Percentiles rank a stretch among this genome's conserved stretches.
Evolutionary conservation across 805 yeast species (phyloP).

Genomic region (Tetrapisispora namnaoensis): DNA sequence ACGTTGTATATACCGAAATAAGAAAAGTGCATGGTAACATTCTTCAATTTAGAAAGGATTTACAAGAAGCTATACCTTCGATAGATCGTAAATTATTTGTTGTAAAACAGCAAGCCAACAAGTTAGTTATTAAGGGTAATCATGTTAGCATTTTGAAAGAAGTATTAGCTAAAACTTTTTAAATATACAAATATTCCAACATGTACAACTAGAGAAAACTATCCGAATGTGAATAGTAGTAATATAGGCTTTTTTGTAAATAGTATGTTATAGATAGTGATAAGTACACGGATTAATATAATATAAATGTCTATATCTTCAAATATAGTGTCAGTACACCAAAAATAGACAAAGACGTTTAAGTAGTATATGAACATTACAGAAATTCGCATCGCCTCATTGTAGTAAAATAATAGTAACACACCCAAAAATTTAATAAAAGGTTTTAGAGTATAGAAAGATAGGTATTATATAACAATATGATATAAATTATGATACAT

Average conservation of each 20-base stretch:
- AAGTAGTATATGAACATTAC: too few species aligned
- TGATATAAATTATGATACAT: too few species aligned
- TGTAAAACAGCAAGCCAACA: conserved; percentile 41
- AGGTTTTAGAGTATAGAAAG: too few species aligned
- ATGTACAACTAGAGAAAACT: not conserved
- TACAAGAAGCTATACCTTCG: conserved; percentile 41
- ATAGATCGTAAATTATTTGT: conserved; percentile 39
- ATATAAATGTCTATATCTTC: too few species aligned
- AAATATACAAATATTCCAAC: not conserved
- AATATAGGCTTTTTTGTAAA: not conserved
- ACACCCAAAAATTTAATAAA: too few species aligned
- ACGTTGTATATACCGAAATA: conserved; percentile 58
- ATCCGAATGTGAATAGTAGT: not conserved
- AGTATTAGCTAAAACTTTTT: conserved; percentile 9
- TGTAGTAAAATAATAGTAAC: too few species aligned
- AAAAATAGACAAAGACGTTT: not conserved
- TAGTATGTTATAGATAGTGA: not conserved
- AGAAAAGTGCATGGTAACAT: conserved; percentile 64
- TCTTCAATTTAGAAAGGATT: conserved; percentile 54
- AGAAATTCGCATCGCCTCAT: too few species aligned
- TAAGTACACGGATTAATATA: not conserved
- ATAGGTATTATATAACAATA: too few species aligned
- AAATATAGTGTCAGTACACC: too few species aligned
- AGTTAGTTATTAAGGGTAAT: conserved; percentile 46
- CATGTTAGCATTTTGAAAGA: conserved; percentile 29